Evolutionary conservation across 208 protist genomes (phyloP).

Genomic region (Leishmania lainsoni): DNA sequence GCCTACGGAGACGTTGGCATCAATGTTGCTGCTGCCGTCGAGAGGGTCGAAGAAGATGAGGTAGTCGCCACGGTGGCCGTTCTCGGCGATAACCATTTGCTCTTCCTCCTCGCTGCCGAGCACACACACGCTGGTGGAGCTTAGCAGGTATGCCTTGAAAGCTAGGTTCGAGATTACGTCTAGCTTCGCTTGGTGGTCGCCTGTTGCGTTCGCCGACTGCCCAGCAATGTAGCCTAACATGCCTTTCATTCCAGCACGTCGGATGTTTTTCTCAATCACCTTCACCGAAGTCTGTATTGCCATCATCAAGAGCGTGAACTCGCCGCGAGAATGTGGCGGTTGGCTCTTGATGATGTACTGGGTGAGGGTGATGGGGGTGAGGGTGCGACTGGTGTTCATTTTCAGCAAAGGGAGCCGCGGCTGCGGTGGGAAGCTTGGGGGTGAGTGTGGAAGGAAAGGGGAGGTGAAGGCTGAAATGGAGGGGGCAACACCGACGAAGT

Average conservation of each 20-base stretch:
- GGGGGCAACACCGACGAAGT: neutral
- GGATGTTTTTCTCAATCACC: conserved; percentile 88
- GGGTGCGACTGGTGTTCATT: conserved; percentile 22
- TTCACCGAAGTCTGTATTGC: conserved; percentile 89
- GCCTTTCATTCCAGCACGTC: conserved; percentile 80
- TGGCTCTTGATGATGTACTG: conserved; percentile 89
- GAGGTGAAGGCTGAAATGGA: neutral
- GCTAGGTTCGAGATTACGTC: conserved; percentile 88
- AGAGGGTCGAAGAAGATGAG: conserved; percentile 96
- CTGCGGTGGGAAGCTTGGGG: neutral
- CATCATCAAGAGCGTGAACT: conserved; percentile 92
- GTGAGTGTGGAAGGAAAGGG: neutral
- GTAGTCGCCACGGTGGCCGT: conserved; percentile 81
- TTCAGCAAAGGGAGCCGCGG: neutral
- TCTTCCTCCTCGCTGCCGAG: conserved; percentile 90
- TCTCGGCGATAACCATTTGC: conserved; percentile 67
- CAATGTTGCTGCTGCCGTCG: conserved; percentile 97
- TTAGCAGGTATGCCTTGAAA: conserved; percentile 87
- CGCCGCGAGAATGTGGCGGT: conserved; percentile 71
- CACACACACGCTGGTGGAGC: conserved; percentile 65
- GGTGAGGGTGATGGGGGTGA: conserved; percentile 67
- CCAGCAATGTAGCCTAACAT: conserved; percentile 79
- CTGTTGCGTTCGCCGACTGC: conserved; percentile 64
- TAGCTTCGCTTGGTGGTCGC: conserved; percentile 86
- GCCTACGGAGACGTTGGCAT: conserved; percentile 96